Conservation (phyloP, 768 basidiomycete genomes). For the Tremella yokohamensis region DNA sequence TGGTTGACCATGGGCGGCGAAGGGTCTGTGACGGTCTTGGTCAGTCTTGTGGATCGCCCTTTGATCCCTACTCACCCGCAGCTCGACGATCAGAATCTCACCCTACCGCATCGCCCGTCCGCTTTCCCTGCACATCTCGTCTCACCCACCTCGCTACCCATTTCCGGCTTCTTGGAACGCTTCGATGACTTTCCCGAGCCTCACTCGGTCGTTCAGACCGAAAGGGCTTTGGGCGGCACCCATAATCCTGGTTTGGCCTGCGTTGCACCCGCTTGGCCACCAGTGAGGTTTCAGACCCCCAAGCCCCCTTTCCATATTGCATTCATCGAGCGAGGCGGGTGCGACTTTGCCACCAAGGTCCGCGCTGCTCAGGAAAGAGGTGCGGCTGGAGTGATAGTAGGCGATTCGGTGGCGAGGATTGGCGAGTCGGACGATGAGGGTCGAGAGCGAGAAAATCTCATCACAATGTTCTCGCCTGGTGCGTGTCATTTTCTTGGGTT, state of each 20-base stretch:
- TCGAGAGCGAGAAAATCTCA: constrained; percentile 61
- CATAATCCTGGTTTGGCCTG: constrained; percentile 15
- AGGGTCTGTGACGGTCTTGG: constrained; percentile 31
- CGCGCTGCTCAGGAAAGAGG: constrained; percentile 67
- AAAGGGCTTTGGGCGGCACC: neutral
- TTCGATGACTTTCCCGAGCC: constrained; percentile 17
- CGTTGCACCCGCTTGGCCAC: constrained; percentile 27
- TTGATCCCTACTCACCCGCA: neutral
- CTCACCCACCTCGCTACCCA: constrained; percentile 15
- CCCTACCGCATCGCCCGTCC: constrained; percentile 45
- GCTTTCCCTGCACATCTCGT: constrained; percentile 41
- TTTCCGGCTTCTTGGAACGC: constrained; percentile 27
- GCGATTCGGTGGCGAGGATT: constrained; percentile 66
- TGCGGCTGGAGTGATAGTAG: constrained; percentile 85
- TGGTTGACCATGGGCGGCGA: constrained; percentile 43
- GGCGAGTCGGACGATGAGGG: constrained; percentile 47
- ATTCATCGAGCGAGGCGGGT: constrained; percentile 80
- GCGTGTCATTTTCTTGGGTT: constrained; percentile 38
- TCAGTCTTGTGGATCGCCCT: constrained; percentile 18
- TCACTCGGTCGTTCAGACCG: neutral
- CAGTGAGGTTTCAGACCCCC: constrained; percentile 10
- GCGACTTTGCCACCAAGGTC: constrained; percentile 86
- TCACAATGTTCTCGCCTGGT: constrained; percentile 94
- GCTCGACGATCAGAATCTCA: constrained; percentile 25
- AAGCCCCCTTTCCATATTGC: constrained; percentile 60